Evolutionary conservation across 129 eudicot species (phyloP).

Genomic region (Lactuca saligna): DNA sequence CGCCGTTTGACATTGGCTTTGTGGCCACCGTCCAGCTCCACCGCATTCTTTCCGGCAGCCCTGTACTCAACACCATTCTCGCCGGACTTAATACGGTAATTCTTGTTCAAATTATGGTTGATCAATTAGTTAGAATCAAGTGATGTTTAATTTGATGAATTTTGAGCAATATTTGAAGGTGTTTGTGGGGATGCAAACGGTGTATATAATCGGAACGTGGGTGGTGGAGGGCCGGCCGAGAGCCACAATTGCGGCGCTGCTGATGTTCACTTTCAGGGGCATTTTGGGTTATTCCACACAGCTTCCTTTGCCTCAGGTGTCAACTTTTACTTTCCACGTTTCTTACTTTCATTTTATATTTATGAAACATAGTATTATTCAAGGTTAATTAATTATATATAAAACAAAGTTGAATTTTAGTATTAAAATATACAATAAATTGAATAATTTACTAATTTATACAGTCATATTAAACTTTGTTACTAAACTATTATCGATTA

Average conservation of each 20-base stretch:
- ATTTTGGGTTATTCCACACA: slow-evolving; percentile 95
- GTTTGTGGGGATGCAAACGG: slow-evolving; percentile 91
- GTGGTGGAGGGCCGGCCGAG: slow-evolving; percentile 88
- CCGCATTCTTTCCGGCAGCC: slow-evolving; percentile 52
- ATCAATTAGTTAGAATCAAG: not conserved
- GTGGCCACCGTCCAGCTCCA: slow-evolving; percentile 56
- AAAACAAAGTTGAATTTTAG: no score
- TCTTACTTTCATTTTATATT: no score
- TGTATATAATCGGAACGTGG: slow-evolving; percentile 79
- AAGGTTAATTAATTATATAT: no score
- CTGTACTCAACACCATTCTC: slow-evolving; percentile 62
- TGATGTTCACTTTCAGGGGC: slow-evolving; percentile 96
- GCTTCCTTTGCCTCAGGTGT: slow-evolving; percentile 67
- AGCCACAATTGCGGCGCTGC: slow-evolving; percentile 77
- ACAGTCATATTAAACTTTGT: no score
- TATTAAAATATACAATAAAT: no score
- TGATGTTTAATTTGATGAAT: not conserved
- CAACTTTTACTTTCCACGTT: no score
- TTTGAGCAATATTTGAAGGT: slow-evolving; percentile 38
- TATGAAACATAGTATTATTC: not conserved
- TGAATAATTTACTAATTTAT: no score
- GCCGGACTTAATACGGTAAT: slow-evolving; percentile 96
- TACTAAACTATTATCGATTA: no score
- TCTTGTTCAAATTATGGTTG: not conserved
- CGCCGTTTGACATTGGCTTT: slow-evolving; percentile 91